phyloP scores from a whole-genome alignment of 768 basidiomycete species.

The Boletus coccyginus region DNA sequence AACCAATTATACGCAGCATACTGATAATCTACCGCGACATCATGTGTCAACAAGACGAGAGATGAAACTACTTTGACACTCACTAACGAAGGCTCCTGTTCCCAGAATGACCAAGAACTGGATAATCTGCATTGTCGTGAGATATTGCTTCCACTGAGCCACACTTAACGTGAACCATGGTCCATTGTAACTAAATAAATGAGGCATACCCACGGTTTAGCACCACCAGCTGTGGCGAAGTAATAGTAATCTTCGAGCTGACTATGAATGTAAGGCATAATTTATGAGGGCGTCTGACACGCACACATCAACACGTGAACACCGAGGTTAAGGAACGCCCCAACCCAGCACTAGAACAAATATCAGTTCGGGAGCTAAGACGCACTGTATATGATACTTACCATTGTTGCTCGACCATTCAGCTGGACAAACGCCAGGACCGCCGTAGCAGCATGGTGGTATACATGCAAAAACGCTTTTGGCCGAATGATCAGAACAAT shows the following conservation, averaged over 20 bases:
- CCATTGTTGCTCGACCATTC: conserved; percentile 84
- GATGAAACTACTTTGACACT: neutral
- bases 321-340: conserved; percentile 80
- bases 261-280: neutral
- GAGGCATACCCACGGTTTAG: conserved; percentile 16
- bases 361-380: neutral
- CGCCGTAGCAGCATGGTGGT: conserved; percentile 96
- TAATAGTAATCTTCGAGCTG: conserved; percentile 85
- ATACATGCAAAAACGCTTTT: conserved; percentile 91
- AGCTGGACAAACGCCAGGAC: conserved; percentile 91
- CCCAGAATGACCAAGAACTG: conserved; percentile 21
- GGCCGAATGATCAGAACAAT: neutral
- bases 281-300: conserved; percentile 28
- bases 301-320: conserved; percentile 97
- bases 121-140: conserved; percentile 22
- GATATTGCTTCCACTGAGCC: conserved; percentile 24
- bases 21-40: conserved; percentile 11
- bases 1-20: conserved; percentile 20
- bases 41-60: neutral
- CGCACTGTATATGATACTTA: conserved; percentile 38
- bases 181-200: neutral
- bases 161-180: neutral
- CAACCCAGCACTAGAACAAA: conserved; percentile 77
- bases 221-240: conserved; percentile 81
- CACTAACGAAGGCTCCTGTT: conserved; percentile 8